phyloP scores from a whole-genome alignment of 192 early-diverging fungal species.

The Chytriomyces sp. region DNA sequence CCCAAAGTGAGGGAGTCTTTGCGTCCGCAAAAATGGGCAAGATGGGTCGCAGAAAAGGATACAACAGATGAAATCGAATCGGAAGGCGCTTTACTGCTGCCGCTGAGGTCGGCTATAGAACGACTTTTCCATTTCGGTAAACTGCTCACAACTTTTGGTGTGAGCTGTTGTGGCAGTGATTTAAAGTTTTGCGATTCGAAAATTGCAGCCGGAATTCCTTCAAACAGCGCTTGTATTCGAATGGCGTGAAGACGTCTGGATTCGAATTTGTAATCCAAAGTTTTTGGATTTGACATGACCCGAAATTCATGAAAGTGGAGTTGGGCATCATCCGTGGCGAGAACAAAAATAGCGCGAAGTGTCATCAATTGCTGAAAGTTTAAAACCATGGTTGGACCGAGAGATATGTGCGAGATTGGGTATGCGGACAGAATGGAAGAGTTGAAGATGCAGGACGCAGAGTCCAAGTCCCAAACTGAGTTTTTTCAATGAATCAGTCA shows the following conservation, averaged over 20 bases:
- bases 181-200: no score
- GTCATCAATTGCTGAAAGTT: neutral
- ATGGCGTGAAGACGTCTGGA: neutral
- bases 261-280: constrained; percentile 32
- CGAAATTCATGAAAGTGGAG: constrained; percentile 25
- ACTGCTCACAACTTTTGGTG: neutral
- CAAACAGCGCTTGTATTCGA: no score
- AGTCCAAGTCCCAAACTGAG: constrained; percentile 44
- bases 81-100: no score
- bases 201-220: no score
- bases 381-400: constrained; percentile 9
- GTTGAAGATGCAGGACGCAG: constrained; percentile 37
- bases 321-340: constrained; percentile 28
- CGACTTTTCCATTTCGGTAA: constrained; percentile 25
- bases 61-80: no score
- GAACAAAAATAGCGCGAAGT: neutral
- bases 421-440: constrained; percentile 46
- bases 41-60: no score
- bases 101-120: no score
- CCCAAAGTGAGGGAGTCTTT: no score
- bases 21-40: no score
- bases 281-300: constrained; percentile 38
- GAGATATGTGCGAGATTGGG: constrained; percentile 36
- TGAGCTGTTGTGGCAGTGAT: no score
- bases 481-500: neutral